Base-by-base conservation (phyloP, 23 red algal genomes). In the Gracilaria gracilis region DNA sequence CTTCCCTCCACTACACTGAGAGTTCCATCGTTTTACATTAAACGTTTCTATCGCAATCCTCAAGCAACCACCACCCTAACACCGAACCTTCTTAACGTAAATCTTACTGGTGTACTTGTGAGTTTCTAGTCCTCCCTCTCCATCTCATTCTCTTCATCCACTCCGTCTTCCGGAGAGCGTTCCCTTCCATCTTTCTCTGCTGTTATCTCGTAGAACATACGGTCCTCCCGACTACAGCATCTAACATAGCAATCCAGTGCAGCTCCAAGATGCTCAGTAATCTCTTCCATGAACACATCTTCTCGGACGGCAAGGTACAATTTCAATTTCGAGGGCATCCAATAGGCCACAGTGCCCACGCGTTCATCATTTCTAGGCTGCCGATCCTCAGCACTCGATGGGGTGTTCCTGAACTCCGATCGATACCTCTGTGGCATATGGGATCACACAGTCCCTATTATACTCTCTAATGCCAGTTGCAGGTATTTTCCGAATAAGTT, bases 41-140 rank as follows among this genome's bases (percentile, higher is more conserved):
- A 79, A 6, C 9, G 34, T 27, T 79, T 79, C 50, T 79, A 79
- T 34, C 65, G 65, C 65, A 25, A 70, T 25, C 65, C 65, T 4
- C 65, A 25, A 70, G 23, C 65, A 2, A 70, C 2, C 4, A 16
- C 65, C 14, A 16, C 4, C 25, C 25, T 35, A 38, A 4, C 12
- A 70, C 15, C 14, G 4, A 70, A 70, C 65, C 34, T 70, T 15
- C 15, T 2, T 16, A 16, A 70, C 65, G 25, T 70, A 25, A 33
- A 33, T 5, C 65, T 7, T 25, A 70, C 5, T n/a, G n/a, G n/a
- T 38, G 25, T 35, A 16, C 17, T 70, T 1, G 15, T 70, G 17
- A 70, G 13, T 2, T 70, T 34, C 65, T 34, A n/a, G n/a, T n/a
- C n/a, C n/a, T n/a, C n/a, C n/a, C n/a, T n/a, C n/a, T n/a, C n/a